phyloP scores from a whole-genome alignment of 139 green algal genomes.

The Dunaliella sp. region DNA sequence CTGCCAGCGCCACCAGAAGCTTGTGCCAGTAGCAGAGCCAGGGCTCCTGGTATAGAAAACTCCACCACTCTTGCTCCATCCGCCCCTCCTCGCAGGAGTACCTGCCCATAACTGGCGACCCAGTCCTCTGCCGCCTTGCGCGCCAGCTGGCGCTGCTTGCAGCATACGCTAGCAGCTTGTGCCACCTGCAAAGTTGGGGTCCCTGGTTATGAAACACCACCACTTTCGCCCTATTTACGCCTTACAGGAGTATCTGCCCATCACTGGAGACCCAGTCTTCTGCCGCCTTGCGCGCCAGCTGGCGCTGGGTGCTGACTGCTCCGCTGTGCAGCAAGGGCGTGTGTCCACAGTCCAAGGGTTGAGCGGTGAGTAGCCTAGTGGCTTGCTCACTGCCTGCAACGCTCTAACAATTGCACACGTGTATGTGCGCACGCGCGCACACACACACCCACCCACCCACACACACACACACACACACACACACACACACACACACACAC shows the following conservation, averaged over 20 bases:
- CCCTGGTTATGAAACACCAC: too few relatives aligned
- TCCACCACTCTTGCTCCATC: neutral
- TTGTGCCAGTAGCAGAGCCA: too few relatives aligned
- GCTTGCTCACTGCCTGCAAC: too few relatives aligned
- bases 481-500: too few relatives aligned
- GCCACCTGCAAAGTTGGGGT: too few relatives aligned
- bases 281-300: constrained; percentile 60
- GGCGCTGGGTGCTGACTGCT: constrained; percentile 62
- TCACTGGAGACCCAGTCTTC: constrained; percentile 76
- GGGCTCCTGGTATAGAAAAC: too few relatives aligned
- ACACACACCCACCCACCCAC: too few relatives aligned
- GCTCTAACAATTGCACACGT: too few relatives aligned
- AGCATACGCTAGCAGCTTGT: too few relatives aligned
- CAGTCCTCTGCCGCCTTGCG: neutral
- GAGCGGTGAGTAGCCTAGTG: constrained; percentile 39
- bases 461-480: too few relatives aligned
- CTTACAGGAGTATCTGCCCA: constrained; percentile 80
- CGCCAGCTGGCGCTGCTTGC: neutral
- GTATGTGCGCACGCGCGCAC: too few relatives aligned
- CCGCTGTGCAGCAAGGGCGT: constrained; percentile 38
- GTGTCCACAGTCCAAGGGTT: constrained; percentile 75
- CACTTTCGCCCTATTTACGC: neutral
- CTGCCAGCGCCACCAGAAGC: too few relatives aligned
- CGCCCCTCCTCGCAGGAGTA: neutral
- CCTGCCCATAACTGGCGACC: neutral